Percentiles rank a stretch among this genome's conserved stretches.
phyloP scores from a whole-genome alignment of 2,329 filamentous ascomycete species.

The Trichoderma sp. region DNA sequence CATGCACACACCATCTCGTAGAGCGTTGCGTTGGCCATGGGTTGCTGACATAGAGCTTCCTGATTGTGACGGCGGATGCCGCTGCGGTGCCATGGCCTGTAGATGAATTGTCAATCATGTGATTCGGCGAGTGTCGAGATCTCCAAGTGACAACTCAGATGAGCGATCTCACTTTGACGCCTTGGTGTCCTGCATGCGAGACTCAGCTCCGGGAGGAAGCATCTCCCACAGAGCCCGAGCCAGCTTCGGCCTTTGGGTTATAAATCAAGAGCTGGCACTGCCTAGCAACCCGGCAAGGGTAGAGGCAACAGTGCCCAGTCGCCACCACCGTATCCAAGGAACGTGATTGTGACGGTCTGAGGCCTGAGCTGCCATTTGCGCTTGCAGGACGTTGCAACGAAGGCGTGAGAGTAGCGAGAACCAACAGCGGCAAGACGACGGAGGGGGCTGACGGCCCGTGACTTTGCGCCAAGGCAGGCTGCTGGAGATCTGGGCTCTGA shows the following conservation, averaged over 20 bases:
- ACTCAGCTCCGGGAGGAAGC: too few relatives aligned
- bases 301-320: neutral
- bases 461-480: conserved; percentile 4
- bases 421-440: conserved; percentile 4
- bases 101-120: neutral
- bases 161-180: too few relatives aligned
- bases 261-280: too few relatives aligned
- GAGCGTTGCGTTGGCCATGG: conserved; percentile 3
- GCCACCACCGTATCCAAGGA: neutral
- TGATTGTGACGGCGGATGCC: conserved; percentile 8
- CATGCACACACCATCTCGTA: neutral
- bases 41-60: neutral
- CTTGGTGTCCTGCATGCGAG: neutral
- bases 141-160: neutral
- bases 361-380: neutral
- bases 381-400: conserved; percentile 13
- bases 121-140: neutral
- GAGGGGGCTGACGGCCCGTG: conserved; percentile 4
- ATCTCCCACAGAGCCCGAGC: too few relatives aligned
- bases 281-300: too few relatives aligned
- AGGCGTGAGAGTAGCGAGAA: neutral
- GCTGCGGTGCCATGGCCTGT: neutral
- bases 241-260: too few relatives aligned
- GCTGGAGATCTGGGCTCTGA: conserved; percentile 18
- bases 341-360: neutral